phyloP scores from a whole-genome alignment of 805 yeast species.

The Torulaspora indica region DNA sequence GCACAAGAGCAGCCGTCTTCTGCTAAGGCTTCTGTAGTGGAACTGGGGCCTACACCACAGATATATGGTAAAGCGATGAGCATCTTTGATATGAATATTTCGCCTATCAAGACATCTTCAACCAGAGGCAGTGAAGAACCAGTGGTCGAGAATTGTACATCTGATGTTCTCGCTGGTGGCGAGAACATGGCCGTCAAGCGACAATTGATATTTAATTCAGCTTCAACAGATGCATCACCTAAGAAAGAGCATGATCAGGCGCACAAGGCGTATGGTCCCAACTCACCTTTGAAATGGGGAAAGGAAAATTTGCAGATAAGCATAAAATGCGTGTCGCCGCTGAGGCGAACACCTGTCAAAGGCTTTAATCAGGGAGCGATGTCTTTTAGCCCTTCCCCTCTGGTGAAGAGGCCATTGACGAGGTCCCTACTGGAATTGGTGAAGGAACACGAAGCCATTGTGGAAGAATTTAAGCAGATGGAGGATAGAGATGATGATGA shows the following conservation, averaged over 20 bases:
- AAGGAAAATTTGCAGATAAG: slow-evolving; percentile 37
- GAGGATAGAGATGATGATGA: slow-evolving; percentile 13
- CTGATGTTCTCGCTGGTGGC: neutral
- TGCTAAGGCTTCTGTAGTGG: slow-evolving; percentile 23
- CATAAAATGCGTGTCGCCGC: slow-evolving; percentile 17
- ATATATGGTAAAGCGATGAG: slow-evolving; percentile 71
- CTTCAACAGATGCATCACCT: slow-evolving; percentile 24
- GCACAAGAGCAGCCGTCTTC: neutral
- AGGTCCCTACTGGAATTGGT: slow-evolving; percentile 29
- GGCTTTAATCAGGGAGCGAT: neutral
- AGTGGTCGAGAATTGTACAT: slow-evolving; percentile 8
- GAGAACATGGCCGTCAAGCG: slow-evolving; percentile 13
- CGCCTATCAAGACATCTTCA: slow-evolving; percentile 24
- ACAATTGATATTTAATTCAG: slow-evolving; percentile 17
- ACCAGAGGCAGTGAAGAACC: neutral
- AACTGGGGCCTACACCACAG: slow-evolving; percentile 85
- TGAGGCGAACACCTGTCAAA: slow-evolving; percentile 16
- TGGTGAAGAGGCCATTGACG: slow-evolving; percentile 28
- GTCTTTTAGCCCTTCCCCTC: slow-evolving; percentile 29
- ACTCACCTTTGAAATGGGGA: slow-evolving; percentile 33
- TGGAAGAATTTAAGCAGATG: slow-evolving; percentile 22
- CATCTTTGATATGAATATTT: slow-evolving; percentile 53
- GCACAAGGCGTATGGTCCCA: slow-evolving; percentile 29
- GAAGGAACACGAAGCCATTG: slow-evolving; percentile 33
- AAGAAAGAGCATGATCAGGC: slow-evolving; percentile 5